Base-by-base conservation (phyloP, 2,329 filamentous ascomycete species). In the Aaosphaeria pasadenensis region DNA sequence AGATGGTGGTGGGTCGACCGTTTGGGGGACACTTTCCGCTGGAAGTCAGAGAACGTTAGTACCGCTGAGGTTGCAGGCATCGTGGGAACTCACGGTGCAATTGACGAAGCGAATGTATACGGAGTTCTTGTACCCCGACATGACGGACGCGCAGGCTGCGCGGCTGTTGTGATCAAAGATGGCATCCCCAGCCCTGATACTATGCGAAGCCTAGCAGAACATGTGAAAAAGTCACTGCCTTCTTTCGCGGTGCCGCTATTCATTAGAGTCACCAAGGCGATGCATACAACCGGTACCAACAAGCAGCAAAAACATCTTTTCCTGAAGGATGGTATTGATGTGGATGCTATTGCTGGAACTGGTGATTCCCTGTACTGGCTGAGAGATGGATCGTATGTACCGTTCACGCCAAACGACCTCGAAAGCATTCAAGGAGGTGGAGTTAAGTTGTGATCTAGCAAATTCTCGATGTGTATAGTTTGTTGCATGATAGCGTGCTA, bases 221-320 rank as follows among this genome's bases (percentile, higher is more conserved):
- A 76, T 53, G 64, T 69, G 1, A 58, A 62, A 6, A 62, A 58
- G 6, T 58, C 57, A 6, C 56, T 77, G 1, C 74, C 75, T 1
- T 54, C 63, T 1, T 77, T 75, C 51, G 74, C 75, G 1, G 67
- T 73, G 7, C 75, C 75, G 1, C 49, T 76, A 0, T 77, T 75
- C 57, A 13, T 77, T 1, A 51, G 75, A 5, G 49, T 75, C 1
- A 72, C 67, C 1, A 59, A 50, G 44, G 54, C 64, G 38, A 64
- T 76, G 49, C 69, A 71, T 32, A 71, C 70, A 13, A 77, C 74
- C n/a, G 73, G 69, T 2, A 76, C 74, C 30, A 72, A 74, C 57
- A 77, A 77, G 59, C 58, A 74, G 41, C 74, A 75, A 57, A 77
- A 77, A 49, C 64, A 67, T 13, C 53, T 59, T 3, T 55, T 77